Percentiles rank a stretch among this genome's conserved stretches.
phyloP scores from a whole-genome alignment of 768 basidiomycete species.

The Hydnomerulius pinastri region DNA sequence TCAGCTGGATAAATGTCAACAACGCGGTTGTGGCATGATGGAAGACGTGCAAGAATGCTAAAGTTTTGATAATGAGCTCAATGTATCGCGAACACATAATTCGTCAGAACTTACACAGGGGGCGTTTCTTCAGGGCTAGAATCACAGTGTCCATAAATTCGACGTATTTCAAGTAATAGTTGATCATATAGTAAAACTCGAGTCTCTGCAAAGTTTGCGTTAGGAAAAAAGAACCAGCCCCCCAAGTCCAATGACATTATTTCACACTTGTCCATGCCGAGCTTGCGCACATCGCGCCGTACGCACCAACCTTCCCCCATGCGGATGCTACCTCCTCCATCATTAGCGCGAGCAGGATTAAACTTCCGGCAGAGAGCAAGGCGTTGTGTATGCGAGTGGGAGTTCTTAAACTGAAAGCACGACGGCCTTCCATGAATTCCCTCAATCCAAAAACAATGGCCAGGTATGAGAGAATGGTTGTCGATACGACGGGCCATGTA shows the following conservation, averaged over 20 bases:
- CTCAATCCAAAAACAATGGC: conserved; percentile 80
- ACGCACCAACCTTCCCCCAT: conserved; percentile 67
- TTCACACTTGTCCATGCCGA: conserved; percentile 81
- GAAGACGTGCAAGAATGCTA: conserved; percentile 96
- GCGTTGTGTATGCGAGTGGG: conserved; percentile 88
- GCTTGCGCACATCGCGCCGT: conserved; percentile 71
- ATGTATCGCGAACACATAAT: neutral
- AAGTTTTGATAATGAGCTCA: neutral
- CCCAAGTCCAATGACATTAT: conserved; percentile 33
- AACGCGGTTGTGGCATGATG: conserved; percentile 95
- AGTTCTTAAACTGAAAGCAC: conserved; percentile 67
- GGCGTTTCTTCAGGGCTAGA: conserved; percentile 96
- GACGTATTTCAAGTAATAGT: conserved; percentile 96
- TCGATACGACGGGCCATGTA: conserved; percentile 64
- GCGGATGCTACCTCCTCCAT: conserved; percentile 83
- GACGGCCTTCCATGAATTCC: conserved; percentile 76
- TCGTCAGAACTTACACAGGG: conserved; percentile 62
- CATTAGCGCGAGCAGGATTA: conserved; percentile 76
- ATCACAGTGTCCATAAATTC: conserved; percentile 96
- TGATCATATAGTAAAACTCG: conserved; percentile 95
- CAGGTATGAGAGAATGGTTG: conserved; percentile 77
- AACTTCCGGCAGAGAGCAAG: conserved; percentile 79
- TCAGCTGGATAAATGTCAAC: conserved; percentile 88
- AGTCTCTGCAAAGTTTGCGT: conserved; percentile 54
- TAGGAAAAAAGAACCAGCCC: conserved; percentile 3